phyloP scores from a whole-genome alignment of 495 filamentous ascomycete genomes.

The Penicillium paradoxum region DNA sequence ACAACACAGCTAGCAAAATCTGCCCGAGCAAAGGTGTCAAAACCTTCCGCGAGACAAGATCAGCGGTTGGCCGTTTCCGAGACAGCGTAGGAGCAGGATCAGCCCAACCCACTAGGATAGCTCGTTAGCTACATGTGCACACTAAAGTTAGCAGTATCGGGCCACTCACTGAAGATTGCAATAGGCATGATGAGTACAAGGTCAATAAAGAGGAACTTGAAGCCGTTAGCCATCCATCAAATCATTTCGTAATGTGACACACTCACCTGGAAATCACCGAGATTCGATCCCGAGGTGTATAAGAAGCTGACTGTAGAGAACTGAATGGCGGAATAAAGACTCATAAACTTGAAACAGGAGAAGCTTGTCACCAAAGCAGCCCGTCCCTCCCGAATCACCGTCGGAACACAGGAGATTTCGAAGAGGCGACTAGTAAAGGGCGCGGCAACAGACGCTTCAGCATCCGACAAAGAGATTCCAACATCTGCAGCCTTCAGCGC shows the following conservation, averaged over 20 bases:
- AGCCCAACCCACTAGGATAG: slow-evolving; percentile 78
- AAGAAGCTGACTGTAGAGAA: slow-evolving; percentile 98
- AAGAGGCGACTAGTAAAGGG: slow-evolving; percentile 96
- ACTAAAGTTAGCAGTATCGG: neutral
- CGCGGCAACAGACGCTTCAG: slow-evolving; percentile 95
- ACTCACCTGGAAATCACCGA: slow-evolving; percentile 87
- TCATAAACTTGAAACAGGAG: slow-evolving; percentile 99
- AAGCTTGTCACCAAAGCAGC: slow-evolving; percentile 96
- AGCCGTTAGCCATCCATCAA: slow-evolving; percentile 14
- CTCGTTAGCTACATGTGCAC: slow-evolving; percentile 1
- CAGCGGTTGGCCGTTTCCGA: slow-evolving; percentile 83
- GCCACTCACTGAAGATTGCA: slow-evolving; percentile 79
- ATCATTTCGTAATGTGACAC: neutral
- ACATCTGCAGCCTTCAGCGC: slow-evolving; percentile 97
- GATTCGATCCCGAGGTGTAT: slow-evolving; percentile 90
- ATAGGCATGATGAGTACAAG: slow-evolving; percentile 89
- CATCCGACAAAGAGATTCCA: slow-evolving; percentile 96
- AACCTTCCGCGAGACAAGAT: slow-evolving; percentile 89
- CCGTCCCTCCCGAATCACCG: slow-evolving; percentile 90
- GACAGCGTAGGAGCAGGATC: slow-evolving; percentile 74
- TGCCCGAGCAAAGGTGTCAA: slow-evolving; percentile 86
- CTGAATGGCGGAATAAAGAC: slow-evolving; percentile 96
- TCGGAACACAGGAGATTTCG: slow-evolving; percentile 93
- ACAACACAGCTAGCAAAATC: slow-evolving; percentile 72
- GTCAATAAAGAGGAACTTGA: slow-evolving; percentile 87